Percentiles rank a stretch among this genome's conserved stretches.
These are phyloP conservation scores for Rhypophila decipiens DNA, from an alignment of 495 filamentous ascomycete genomes.

Conservation along the genomic window DNA sequence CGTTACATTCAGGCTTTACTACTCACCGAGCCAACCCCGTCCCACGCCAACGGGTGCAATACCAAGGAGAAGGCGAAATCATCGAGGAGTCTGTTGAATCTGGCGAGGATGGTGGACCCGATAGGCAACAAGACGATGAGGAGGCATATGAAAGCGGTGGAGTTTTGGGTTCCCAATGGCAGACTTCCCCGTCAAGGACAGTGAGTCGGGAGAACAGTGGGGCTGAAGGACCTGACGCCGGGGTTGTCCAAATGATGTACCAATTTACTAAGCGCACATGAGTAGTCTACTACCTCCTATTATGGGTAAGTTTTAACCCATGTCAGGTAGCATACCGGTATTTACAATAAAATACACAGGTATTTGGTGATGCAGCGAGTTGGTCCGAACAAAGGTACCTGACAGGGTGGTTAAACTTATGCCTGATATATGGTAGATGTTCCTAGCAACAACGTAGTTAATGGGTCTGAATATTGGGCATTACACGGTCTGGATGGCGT, in stretches of 20 bases:
- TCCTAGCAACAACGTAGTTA: too few species aligned
- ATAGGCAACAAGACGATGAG: conserved; percentile 71
- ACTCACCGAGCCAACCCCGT: conserved; percentile 31
- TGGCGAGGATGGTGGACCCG: conserved; percentile 55
- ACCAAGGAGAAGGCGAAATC: conserved; percentile 36
- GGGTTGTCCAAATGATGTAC: conserved; percentile 80
- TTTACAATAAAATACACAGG: too few species aligned
- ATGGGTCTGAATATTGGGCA: too few species aligned
- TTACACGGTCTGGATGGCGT: too few species aligned
- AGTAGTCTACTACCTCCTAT: too few species aligned
- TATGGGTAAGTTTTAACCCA: too few species aligned
- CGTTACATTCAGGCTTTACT: conserved; percentile 43
- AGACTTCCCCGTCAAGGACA: conserved; percentile 36
- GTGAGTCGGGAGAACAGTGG: conserved; percentile 37
- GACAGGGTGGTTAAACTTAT: too few species aligned
- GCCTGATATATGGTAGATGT: too few species aligned
- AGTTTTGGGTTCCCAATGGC: conserved; percentile 45
- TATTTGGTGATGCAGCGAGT: too few species aligned
- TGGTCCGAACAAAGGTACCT: too few species aligned
- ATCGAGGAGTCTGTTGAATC: conserved; percentile 44
- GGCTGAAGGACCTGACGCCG: conserved; percentile 40
- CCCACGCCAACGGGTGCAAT: conserved; percentile 32
- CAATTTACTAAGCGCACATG: conserved; percentile 81
- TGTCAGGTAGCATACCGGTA: too few species aligned
- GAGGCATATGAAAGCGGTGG: conserved; percentile 45